Conservation (phyloP, 73 alveolate genomes). For the Halteria grandinella region DNA sequence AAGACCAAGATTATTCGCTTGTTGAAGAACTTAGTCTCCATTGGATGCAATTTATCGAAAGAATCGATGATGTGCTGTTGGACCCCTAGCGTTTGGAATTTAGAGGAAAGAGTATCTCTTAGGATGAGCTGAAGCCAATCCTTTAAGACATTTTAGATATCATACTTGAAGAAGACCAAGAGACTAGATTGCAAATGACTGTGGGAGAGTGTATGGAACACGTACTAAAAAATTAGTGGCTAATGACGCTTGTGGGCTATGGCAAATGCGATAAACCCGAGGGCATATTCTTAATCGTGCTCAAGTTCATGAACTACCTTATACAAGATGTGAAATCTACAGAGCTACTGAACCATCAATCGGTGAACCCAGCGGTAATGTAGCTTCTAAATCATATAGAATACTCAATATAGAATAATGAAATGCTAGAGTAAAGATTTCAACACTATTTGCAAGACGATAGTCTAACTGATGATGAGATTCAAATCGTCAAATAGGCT, state of each 20-base stretch:
- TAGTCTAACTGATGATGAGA: too few relatives aligned
- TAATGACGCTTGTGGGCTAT: slow-evolving; percentile 28
- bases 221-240: background rate
- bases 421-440: too few relatives aligned
- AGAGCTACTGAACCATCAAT: slow-evolving; percentile 30
- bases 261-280: slow-evolving; percentile 41
- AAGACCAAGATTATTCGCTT: too few relatives aligned
- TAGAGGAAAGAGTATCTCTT: too few relatives aligned
- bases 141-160: slow-evolving; percentile 6
- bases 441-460: too few relatives aligned
- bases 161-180: slow-evolving; percentile 20
- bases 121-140: slow-evolving; percentile 39
- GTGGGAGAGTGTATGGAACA: slow-evolving; percentile 48
- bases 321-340: slow-evolving; percentile 33
- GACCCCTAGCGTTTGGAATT: too few relatives aligned
- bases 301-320: slow-evolving; percentile 25
- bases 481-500: too few relatives aligned
- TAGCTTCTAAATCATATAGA: slow-evolving; percentile 33
- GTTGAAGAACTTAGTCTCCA: too few relatives aligned
- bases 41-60: too few relatives aligned
- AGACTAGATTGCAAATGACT: slow-evolving; percentile 17
- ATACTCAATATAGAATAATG: slow-evolving; percentile 35
- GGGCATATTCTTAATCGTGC: slow-evolving; percentile 20
- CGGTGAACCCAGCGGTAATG: slow-evolving; percentile 38
- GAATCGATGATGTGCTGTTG: too few relatives aligned